These are phyloP conservation scores for Talaromyces sp. DNA, from an alignment of 2,329 filamentous ascomycete species.

Conservation along the genomic window DNA sequence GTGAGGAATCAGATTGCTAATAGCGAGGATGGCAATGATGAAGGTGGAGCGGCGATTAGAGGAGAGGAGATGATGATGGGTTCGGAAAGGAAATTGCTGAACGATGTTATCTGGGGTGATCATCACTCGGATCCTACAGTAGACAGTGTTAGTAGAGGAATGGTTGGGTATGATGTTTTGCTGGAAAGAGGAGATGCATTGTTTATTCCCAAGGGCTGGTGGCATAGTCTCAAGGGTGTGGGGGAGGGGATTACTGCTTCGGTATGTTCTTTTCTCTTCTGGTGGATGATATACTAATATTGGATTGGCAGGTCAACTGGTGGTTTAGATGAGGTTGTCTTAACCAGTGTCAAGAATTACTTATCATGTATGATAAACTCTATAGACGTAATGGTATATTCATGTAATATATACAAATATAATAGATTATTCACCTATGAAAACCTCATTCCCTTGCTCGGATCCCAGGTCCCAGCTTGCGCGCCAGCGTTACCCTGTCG, in stretches of 20 bases:
- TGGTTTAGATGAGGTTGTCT: conserved; percentile 55
- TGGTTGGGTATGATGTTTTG: conserved; percentile 48
- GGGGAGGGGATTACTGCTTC: conserved; percentile 58
- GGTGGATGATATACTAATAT: conserved; percentile 1
- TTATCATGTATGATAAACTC: neutral
- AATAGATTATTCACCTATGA: conserved; percentile 2
- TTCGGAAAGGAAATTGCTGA: conserved; percentile 62
- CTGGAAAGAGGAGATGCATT: conserved; percentile 66
- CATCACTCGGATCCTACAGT: neutral
- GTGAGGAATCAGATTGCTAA: conserved; percentile 37
- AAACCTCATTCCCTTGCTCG: conserved; percentile 17
- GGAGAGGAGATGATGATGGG: conserved; percentile 92
- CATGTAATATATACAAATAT: neutral
- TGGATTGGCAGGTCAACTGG: conserved; percentile 63
- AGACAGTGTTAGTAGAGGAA: neutral
- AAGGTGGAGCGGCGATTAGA: conserved; percentile 53
- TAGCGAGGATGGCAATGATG: conserved; percentile 31
- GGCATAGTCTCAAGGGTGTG: conserved; percentile 74
- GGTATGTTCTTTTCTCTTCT: conserved; percentile 38
- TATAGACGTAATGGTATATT: neutral
- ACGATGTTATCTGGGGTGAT: conserved; percentile 66
- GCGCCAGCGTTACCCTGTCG: neutral
- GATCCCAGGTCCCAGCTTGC: conserved; percentile 14
- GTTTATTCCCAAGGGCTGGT: conserved; percentile 81
- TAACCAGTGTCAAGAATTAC: neutral